phyloP scores from a whole-genome alignment of 129 eudicot species.

The Escallonia rubra region DNA sequence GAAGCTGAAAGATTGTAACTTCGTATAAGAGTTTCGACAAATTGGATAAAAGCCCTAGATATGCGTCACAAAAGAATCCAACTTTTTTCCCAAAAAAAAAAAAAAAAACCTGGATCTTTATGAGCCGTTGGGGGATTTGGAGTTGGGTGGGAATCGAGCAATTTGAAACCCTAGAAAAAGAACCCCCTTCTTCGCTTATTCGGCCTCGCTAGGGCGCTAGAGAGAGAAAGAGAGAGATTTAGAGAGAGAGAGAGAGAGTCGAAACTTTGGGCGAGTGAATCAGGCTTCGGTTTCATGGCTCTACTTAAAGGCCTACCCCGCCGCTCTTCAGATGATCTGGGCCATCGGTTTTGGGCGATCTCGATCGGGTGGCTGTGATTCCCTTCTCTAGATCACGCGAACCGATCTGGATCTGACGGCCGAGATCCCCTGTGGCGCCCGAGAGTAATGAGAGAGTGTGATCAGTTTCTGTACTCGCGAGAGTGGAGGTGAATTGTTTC shows the following conservation, averaged over 20 bases:
- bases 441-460: too few species aligned
- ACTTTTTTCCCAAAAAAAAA: background rate
- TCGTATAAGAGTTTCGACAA: background rate
- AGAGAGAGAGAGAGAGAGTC: background rate
- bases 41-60: background rate
- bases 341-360: background rate
- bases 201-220: background rate
- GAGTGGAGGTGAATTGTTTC: too few species aligned
- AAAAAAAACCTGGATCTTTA: conserved; percentile 2
- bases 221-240: background rate
- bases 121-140: background rate
- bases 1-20: background rate
- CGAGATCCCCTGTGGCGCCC: background rate
- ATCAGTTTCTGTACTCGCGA: too few species aligned
- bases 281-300: background rate
- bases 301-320: background rate
- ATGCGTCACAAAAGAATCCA: background rate
- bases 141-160: background rate
- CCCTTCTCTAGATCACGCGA: background rate
- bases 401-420: background rate
- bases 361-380: background rate
- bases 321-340: background rate
- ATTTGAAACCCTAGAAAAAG: conserved; percentile 2
- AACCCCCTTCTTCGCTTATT: background rate
- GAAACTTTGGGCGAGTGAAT: background rate